phyloP scores from a whole-genome alignment of 331 rosid species.

The Arachis monticola region DNA sequence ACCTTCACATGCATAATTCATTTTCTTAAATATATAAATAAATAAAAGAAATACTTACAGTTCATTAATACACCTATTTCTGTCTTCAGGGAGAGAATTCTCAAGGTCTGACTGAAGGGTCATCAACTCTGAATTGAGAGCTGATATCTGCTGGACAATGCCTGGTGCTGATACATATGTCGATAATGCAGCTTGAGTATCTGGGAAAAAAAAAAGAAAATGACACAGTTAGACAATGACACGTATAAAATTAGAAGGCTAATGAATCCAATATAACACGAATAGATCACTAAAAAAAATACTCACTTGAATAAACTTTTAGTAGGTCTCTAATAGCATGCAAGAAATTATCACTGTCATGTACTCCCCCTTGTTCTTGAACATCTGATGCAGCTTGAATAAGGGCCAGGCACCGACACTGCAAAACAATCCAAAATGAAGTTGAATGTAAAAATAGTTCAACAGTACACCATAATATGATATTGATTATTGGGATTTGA shows the following conservation, averaged over 20 bases:
- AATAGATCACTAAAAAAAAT: slow-evolving; percentile 24
- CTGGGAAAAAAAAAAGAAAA: slow-evolving; percentile 49
- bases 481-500: slow-evolving; percentile 4
- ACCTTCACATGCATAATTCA: slow-evolving; percentile 15
- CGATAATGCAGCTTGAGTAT: slow-evolving; percentile 80
- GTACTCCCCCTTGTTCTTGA: slow-evolving; percentile 99
- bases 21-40: background rate
- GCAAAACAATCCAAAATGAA: slow-evolving; percentile 33
- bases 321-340: slow-evolving; percentile 95
- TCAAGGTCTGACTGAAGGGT: slow-evolving; percentile 89
- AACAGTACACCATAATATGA: slow-evolving; percentile 12
- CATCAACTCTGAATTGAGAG: slow-evolving; percentile 86
- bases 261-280: slow-evolving; percentile 26
- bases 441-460: slow-evolving; percentile 22
- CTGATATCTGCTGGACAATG: slow-evolving; percentile 89
- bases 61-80: slow-evolving; percentile 93
- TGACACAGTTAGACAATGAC: slow-evolving; percentile 27
- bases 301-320: slow-evolving; percentile 87
- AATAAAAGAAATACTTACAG: slow-evolving; percentile 60
- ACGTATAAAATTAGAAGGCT: slow-evolving; percentile 30
- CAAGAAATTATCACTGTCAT: slow-evolving; percentile 88
- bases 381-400: slow-evolving; percentile 95
- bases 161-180: slow-evolving; percentile 98
- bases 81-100: slow-evolving; percentile 94
- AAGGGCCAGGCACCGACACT: slow-evolving; percentile 91